Conservation (phyloP, 345 rosid genomes). For the Bruguiera gymnorhiza region DNA sequence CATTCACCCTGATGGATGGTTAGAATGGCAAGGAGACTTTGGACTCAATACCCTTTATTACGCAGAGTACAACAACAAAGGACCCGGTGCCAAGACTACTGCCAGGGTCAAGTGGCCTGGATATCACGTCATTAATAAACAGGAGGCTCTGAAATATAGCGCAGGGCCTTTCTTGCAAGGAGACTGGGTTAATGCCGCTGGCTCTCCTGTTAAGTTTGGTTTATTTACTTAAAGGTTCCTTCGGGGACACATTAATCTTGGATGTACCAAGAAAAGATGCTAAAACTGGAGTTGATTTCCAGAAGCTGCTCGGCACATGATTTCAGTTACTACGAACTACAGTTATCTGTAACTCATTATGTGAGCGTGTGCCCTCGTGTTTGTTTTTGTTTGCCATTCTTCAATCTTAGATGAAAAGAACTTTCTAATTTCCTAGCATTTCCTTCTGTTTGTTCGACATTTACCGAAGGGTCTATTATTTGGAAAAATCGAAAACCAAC, state of each 20-base stretch:
- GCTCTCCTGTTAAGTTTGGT: constrained; percentile 16
- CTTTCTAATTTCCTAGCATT: too few species aligned
- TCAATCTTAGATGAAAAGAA: too few species aligned
- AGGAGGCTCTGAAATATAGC: constrained; percentile 56
- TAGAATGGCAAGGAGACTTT: constrained; percentile 51
- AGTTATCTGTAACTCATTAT: too few species aligned
- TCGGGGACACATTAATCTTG: not conserved
- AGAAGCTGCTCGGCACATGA: not conserved
- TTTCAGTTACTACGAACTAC: too few species aligned
- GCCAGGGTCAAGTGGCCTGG: constrained; percentile 80
- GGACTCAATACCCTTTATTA: constrained; percentile 55
- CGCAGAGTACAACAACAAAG: constrained; percentile 66
- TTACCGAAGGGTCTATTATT: too few species aligned
- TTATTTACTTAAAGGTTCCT: constrained; percentile 5
- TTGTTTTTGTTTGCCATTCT: too few species aligned
- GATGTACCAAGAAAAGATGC: not conserved
- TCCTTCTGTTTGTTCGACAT: too few species aligned
- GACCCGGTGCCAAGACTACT: constrained; percentile 44
- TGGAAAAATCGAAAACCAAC: too few species aligned
- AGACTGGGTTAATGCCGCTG: constrained; percentile 28
- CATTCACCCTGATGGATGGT: constrained; percentile 74
- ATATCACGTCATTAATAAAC: constrained; percentile 36
- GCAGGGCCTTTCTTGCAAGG: constrained; percentile 56
- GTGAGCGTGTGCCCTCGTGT: too few species aligned
- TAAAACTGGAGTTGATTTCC: not conserved